Evolutionary conservation across 352 stramenopile species (phyloP).

Genomic region (Globisporangium megalacanthum): DNA sequence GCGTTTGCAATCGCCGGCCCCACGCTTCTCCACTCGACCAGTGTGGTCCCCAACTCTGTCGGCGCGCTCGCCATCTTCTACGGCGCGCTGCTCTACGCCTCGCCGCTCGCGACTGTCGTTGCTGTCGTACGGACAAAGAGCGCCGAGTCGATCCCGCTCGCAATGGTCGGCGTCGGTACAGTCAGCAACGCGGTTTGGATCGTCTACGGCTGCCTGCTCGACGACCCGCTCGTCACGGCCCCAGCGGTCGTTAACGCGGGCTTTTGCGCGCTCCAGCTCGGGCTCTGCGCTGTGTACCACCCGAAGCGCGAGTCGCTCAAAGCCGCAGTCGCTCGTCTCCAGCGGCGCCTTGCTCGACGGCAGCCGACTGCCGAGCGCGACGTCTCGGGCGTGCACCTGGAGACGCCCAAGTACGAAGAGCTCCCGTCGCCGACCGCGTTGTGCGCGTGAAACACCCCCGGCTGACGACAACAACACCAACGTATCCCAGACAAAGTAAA

Average conservation of each 20-base stretch:
- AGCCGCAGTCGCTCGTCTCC: slow-evolving; percentile 1
- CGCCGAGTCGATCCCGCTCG: slow-evolving; percentile 27
- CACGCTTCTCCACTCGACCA: slow-evolving; percentile 1
- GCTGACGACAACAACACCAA: too few relatives aligned
- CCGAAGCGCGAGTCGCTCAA: slow-evolving; percentile 12
- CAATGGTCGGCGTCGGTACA: slow-evolving; percentile 29
- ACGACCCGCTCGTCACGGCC: slow-evolving; percentile 28
- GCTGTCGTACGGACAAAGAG: slow-evolving; percentile 26
- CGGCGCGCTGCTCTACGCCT: slow-evolving; percentile 30
- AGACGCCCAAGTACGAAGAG: slow-evolving; percentile 15
- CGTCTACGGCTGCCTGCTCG: slow-evolving; percentile 26
- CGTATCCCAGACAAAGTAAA: not conserved
- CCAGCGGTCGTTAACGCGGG: slow-evolving; percentile 28
- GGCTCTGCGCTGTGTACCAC: slow-evolving; percentile 28
- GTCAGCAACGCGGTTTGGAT: slow-evolving; percentile 40
- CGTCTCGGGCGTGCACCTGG: slow-evolving; percentile 13
- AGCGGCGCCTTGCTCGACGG: not conserved
- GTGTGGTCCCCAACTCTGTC: slow-evolving; percentile 14
- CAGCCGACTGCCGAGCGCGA: slow-evolving; percentile 9
- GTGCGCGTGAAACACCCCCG: not conserved
- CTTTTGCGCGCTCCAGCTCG: slow-evolving; percentile 26
- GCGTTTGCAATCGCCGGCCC: slow-evolving; percentile 17
- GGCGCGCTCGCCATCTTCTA: slow-evolving; percentile 23
- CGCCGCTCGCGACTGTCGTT: slow-evolving; percentile 24
- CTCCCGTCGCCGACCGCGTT: not conserved